Base-by-base conservation (phyloP, 1,139 yeast genomes). In the Wickerhamomyces sp. region DNA sequence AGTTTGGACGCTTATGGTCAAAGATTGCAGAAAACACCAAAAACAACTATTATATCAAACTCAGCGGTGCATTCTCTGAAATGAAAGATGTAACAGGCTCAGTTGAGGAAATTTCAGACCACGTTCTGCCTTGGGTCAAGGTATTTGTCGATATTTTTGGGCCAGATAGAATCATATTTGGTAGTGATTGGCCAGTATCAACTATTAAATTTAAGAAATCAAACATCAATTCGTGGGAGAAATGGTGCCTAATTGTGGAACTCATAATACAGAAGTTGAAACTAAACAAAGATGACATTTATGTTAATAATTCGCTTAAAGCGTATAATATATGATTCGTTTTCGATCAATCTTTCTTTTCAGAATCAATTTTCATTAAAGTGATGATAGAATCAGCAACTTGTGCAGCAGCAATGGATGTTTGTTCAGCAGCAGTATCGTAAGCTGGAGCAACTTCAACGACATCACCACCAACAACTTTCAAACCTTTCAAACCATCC, bases 391-490 rank as follows among this genome's bases (percentile, higher is more conserved):
- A 63, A 46, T 74, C 78, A 16, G 72, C 68, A 17, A 74, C 76
- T 18, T 72, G 71, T 2, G 80, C 74, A 9, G 80, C 81, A 13
- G 77, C 78, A 49, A 74, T 63, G 37, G 72, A 63, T 3, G 81
- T 76, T 41, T 73, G 67, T 42, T 70, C 80, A 28, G 74, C n/a
- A 22, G 27, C 67, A 42, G 70, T 63, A 48, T 74, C 81, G 44
- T 59, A 73, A 1, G 78, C 75, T 4, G 81, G 81, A 44, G 75
- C 67, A 17, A 75, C 81, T 50, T 75, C 81, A n/a, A 76, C 81
- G 22, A 75, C 75, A 49, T 76, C 81, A 35, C 73, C 79, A 9
- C 81, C 81, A 24, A 76, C 64, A 35, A 75, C 52, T 45, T 74
- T 65, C 37, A 74, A 49, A 1, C 76, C 77, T 43, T 65, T 66